phyloP scores from a whole-genome alignment of 805 yeast genomes.

The Sugiyamaella valdiviana region DNA sequence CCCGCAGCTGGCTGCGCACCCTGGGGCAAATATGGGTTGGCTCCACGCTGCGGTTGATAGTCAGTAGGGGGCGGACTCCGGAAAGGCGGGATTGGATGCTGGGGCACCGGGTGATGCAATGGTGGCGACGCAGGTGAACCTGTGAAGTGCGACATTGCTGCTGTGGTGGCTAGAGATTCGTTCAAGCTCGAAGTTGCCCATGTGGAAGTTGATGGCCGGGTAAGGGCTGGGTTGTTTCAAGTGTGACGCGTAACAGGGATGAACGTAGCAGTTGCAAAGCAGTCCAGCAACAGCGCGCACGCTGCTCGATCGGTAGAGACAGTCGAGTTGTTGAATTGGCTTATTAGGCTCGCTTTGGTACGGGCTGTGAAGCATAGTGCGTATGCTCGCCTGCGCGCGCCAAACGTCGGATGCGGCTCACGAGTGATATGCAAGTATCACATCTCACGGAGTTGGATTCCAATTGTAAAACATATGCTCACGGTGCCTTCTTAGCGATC shows the following conservation, averaged over 20 bases:
- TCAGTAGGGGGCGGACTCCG: slow-evolving; percentile 28
- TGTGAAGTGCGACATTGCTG: background rate
- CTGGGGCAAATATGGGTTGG: slow-evolving; percentile 14
- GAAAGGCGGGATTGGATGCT: slow-evolving; percentile 38
- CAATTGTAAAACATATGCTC: no score
- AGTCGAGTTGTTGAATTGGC: no score
- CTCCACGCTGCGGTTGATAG: slow-evolving; percentile 16
- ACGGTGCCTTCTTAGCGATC: no score
- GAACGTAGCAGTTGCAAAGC: no score
- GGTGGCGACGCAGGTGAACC: slow-evolving; percentile 31
- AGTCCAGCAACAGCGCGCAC: no score
- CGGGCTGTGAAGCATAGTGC: no score
- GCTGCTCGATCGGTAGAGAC: no score
- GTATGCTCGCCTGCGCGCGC: no score
- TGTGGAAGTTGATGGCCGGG: background rate
- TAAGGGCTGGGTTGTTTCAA: background rate
- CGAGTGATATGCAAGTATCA: no score
- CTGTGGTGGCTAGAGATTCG: background rate
- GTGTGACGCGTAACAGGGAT: background rate
- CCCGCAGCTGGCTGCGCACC: slow-evolving; percentile 13
- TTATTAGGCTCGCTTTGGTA: no score
- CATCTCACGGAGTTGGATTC: no score
- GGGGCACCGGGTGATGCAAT: slow-evolving; percentile 40
- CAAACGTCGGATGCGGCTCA: no score
- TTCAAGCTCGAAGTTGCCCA: background rate